Evolutionary conservation across 2,329 filamentous ascomycete genomes (phyloP), one percentile per base, ranked within the genome.

Genomic region (Aspergillus chevalieri): DNA sequence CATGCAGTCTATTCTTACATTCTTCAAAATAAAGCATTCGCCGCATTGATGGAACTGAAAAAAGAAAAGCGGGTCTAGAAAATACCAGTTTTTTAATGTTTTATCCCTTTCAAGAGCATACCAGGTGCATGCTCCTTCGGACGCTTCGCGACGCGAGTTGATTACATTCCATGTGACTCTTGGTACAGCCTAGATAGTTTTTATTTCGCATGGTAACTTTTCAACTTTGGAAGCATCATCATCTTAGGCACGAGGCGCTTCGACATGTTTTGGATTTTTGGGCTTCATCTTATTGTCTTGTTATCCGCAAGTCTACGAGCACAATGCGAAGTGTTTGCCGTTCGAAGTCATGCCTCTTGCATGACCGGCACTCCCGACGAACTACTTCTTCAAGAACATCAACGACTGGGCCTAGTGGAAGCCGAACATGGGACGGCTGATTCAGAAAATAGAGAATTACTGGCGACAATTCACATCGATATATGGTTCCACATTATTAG

Each of bases 401-500:
- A 56, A 41, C 59, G 54, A 26, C 50, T 69, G 24, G 57, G 51
- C 15, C 47, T 36, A 6, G 47, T 55, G 10, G 57, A 62, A 42
- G 46, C 49, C 2, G 47, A 57, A 14, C 38, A 48, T 39, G 28
- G 51, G 9, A 17, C 43, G 7, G 24, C 26, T 17, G 49, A 46
- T 9, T 52, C 57, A n/a, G 57, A 58, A 28, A 54, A 50, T 21
- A 58, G 63, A 7, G 49, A 57, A 9, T 50, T 45, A 6, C 28
- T 53, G 15, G 44, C 50, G 4, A 59, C 61, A 12, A 70, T 72
- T 42, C 60, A 66, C 46, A 65, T 73, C 22, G 65, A 70, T 7
- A 71, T 66, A 17, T 74, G 69, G 59, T 70, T 75, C 46, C 73
- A 75, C 54, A 64, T 75, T 39, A 58, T 75, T 38, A 65, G 62